phyloP scores from a whole-genome alignment of 208 protist genomes.

The Acanthamoeba healyi region DNA sequence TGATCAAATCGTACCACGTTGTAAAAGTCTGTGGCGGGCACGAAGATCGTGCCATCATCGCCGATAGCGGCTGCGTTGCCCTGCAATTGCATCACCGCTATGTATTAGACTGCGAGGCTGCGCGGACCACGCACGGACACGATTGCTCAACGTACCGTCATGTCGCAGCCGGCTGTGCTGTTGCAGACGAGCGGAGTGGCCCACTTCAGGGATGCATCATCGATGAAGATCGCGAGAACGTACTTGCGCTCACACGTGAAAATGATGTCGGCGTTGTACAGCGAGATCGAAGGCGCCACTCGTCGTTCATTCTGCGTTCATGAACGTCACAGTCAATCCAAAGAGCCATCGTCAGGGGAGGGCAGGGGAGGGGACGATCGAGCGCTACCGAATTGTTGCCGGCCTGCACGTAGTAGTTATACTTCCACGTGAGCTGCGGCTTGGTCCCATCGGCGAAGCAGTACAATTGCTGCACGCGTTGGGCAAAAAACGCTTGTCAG shows the following conservation, averaged over 20 bases:
- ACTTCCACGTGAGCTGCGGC: not conserved
- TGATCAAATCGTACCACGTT: not conserved
- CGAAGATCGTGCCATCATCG: conserved; percentile 30
- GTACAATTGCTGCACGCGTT: not conserved
- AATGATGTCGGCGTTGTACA: conserved; percentile 60
- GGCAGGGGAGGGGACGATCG: no score
- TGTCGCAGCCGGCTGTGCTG: conserved; percentile 11
- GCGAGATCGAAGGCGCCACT: conserved; percentile 21
- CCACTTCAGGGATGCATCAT: conserved; percentile 15
- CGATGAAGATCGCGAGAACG: conserved; percentile 3
- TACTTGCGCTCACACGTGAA: not conserved
- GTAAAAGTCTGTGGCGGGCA: not conserved
- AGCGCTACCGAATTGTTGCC: no score
- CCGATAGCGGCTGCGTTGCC: conserved; percentile 7
- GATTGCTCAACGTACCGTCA: not conserved
- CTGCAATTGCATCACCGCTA: not conserved
- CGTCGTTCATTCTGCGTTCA: not conserved
- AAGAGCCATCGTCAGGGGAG: no score
- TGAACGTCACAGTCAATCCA: not conserved
- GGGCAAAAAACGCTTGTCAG: no score
- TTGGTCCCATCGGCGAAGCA: conserved; percentile 6
- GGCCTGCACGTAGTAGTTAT: not conserved
- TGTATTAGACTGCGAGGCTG: not conserved
- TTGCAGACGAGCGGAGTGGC: not conserved
- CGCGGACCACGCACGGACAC: not conserved